Conservation (phyloP, 371 early-diverging fungal genomes). For the Gilbertella persicaria region DNA sequence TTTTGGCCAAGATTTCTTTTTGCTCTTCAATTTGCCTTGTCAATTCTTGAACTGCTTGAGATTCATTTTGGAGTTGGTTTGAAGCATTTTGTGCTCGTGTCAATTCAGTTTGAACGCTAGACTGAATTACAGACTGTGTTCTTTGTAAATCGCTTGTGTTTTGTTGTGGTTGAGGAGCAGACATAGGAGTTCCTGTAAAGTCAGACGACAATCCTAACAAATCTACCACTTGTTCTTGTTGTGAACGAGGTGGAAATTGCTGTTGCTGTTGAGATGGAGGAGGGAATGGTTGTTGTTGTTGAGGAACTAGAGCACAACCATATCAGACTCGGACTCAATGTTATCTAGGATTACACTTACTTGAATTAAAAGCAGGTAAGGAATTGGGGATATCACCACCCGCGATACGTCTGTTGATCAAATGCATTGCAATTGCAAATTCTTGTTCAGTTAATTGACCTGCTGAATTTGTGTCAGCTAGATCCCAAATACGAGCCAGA, state of each 20-base stretch:
- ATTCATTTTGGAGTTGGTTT: conserved; percentile 26
- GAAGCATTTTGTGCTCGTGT: conserved; percentile 23
- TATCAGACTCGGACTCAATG: background rate
- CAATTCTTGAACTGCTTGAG: conserved; percentile 29
- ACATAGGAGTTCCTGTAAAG: conserved; percentile 1
- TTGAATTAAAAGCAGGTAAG: conserved; percentile 15
- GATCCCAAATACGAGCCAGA: conserved; percentile 76
- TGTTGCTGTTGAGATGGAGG: conserved; percentile 9
- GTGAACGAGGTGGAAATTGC: background rate
- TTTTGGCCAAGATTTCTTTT: conserved; percentile 28
- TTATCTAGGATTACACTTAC: too few relatives aligned
- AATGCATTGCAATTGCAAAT: conserved; percentile 65
- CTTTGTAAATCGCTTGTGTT: conserved; percentile 2
- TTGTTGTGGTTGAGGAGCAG: conserved; percentile 12
- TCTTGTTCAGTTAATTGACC: conserved; percentile 51
- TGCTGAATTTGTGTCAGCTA: conserved; percentile 50
- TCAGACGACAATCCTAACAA: conserved; percentile 27
- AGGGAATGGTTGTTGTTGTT: background rate
- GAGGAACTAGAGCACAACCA: background rate
- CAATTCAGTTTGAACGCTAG: conserved; percentile 25
- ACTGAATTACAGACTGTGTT: conserved; percentile 13
- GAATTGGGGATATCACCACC: conserved; percentile 44
- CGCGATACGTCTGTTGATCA: conserved; percentile 56
- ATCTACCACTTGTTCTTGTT: conserved; percentile 22
- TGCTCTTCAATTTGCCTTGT: conserved; percentile 29